Conservation (phyloP, 1,139 yeast genomes). For the Kurtzmaniella quercitrusa region DNA sequence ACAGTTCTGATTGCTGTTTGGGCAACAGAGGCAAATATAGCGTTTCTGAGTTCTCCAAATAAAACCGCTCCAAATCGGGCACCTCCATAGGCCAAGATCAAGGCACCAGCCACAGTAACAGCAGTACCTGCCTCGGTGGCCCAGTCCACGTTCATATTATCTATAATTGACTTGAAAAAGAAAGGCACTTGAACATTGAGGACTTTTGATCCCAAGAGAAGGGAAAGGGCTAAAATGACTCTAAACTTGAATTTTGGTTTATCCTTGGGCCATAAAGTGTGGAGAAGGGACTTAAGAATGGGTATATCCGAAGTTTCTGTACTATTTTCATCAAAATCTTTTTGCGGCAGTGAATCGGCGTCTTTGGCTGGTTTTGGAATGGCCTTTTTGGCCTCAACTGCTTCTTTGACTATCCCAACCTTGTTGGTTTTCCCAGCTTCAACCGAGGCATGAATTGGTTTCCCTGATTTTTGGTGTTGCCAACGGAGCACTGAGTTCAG, state of each 20-base stretch:
- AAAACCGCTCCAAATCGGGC: slow-evolving; percentile 93
- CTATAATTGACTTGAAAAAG: slow-evolving; percentile 83
- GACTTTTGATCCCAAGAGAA: slow-evolving; percentile 75
- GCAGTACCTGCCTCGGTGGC: slow-evolving; percentile 55
- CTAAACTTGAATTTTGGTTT: slow-evolving; percentile 68
- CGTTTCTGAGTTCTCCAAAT: slow-evolving; percentile 92
- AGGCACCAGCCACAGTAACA: slow-evolving; percentile 62
- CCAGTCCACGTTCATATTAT: slow-evolving; percentile 93
- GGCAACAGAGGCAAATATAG: slow-evolving; percentile 92
- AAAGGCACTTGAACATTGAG: slow-evolving; percentile 95
- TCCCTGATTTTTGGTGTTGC: not conserved
- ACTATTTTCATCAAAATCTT: not conserved
- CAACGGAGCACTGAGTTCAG: not conserved
- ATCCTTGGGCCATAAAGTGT: slow-evolving; percentile 88
- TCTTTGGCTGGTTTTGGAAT: not conserved
- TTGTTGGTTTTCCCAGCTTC: not conserved
- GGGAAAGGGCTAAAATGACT: slow-evolving; percentile 68
- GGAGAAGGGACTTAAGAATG: slow-evolving; percentile 58
- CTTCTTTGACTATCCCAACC: not conserved
- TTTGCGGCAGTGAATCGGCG: slow-evolving; percentile 1
- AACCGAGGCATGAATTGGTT: not conserved
- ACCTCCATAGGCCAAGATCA: slow-evolving; percentile 85
- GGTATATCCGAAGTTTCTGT: slow-evolving; percentile 48
- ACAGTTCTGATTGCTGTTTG: slow-evolving; percentile 92
- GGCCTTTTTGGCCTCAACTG: not conserved